phyloP scores from a whole-genome alignment of 768 basidiomycete genomes.

The Dacryopinax primogenitus region DNA sequence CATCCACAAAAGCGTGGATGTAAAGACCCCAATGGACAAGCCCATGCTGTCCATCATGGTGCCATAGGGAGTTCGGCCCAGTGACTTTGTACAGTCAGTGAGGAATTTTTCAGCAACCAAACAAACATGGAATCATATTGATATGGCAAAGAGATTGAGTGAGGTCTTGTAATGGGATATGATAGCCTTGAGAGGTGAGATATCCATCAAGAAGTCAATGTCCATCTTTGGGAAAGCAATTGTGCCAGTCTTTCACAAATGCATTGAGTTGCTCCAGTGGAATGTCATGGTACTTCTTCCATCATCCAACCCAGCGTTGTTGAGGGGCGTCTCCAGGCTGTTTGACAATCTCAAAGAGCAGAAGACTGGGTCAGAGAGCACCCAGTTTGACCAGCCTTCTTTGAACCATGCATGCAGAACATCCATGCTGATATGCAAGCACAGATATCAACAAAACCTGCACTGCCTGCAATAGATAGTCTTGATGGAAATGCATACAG shows the following conservation, averaged over 20 bases:
- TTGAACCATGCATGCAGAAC: neutral
- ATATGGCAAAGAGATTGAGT: neutral
- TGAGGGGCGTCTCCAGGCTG: neutral
- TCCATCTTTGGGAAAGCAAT: conserved; percentile 9
- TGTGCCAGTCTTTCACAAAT: neutral
- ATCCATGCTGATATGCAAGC: neutral
- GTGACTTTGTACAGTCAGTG: conserved; percentile 4
- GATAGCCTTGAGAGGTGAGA: neutral
- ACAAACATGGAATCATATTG: neutral
- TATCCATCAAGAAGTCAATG: conserved; percentile 2
- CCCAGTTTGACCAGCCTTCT: neutral
- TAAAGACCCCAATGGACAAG: conserved; percentile 18
- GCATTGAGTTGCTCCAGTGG: conserved; percentile 10
- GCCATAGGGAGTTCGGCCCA: conserved; percentile 15
- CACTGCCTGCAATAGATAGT: neutral
- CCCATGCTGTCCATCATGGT: conserved; percentile 17
- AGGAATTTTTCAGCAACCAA: conserved; percentile 14
- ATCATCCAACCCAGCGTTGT: neutral
- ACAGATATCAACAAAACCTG: neutral
- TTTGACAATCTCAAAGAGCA: neutral
- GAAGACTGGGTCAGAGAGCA: neutral
- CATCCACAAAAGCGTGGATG: conserved; percentile 20
- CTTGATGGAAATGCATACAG: neutral
- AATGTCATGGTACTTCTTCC: neutral
- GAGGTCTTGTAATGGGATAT: neutral